A percentile compares a stretch with the other conserved stretches of the same genome.
phyloP scores from a whole-genome alignment of 2,329 filamentous ascomycete species.

The Ascosphaera apis region DNA sequence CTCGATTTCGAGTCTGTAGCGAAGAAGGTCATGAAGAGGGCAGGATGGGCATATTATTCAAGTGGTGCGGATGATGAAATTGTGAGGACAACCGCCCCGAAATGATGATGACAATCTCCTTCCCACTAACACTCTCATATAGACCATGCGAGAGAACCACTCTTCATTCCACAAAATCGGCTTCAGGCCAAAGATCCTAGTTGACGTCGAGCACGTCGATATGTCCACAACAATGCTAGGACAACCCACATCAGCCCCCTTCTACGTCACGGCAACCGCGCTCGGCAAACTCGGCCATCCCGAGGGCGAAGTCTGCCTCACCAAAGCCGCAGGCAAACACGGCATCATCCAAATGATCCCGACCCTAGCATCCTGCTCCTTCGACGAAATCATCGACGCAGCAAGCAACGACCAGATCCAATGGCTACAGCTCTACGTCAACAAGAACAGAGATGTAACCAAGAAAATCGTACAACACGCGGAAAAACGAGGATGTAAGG shows the following conservation, averaged over 20 bases:
- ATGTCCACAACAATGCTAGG: conserved; percentile 86
- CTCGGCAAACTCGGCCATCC: conserved; percentile 85
- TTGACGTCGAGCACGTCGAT: conserved; percentile 75
- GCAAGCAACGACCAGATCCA: conserved; percentile 59
- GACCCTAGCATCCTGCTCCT: conserved; percentile 85
- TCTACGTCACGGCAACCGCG: conserved; percentile 91
- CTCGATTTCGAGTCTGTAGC: conserved; percentile 94
- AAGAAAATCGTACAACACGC: conserved; percentile 78
- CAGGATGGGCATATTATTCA: conserved; percentile 94
- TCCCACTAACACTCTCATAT: not conserved
- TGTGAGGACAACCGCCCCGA: conserved; percentile 23
- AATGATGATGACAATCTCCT: not conserved
- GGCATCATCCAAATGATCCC: conserved; percentile 96
- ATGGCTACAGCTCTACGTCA: conserved; percentile 95
- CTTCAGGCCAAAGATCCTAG: conserved; percentile 77
- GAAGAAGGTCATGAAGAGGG: conserved; percentile 77
- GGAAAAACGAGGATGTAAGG: conserved; percentile 76
- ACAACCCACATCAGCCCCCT: conserved; percentile 59
- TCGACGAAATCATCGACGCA: conserved; percentile 91
- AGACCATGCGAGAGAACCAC: conserved; percentile 93
- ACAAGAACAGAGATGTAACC: conserved; percentile 83
- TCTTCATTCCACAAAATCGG: conserved; percentile 88
- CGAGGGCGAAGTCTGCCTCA: conserved; percentile 83
- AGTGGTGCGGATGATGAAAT: conserved; percentile 80
- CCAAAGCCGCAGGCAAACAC: conserved; percentile 61